Percentiles rank a stretch among this genome's conserved stretches.
Evolutionary conservation across 345 rosid species (phyloP).

Genomic region (Stellera chamaejasme): DNA sequence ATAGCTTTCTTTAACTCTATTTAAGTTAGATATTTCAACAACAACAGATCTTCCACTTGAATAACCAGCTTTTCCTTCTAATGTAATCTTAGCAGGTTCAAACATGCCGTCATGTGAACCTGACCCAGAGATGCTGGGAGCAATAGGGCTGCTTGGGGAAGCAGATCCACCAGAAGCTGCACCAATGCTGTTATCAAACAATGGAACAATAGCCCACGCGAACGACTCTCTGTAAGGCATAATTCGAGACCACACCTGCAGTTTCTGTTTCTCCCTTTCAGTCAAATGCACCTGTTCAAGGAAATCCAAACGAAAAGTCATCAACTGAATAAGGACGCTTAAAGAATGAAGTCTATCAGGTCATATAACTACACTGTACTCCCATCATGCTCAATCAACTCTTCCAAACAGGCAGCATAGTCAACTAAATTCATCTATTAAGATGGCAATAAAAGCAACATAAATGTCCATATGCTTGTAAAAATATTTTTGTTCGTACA

Average conservation of each 20-base stretch:
- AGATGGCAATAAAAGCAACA: too few relatives aligned
- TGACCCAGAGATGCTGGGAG: constrained; percentile 80
- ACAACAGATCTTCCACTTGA: constrained; percentile 77
- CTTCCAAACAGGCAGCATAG: too few relatives aligned
- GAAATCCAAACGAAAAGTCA: constrained; percentile 13
- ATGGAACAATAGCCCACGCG: constrained; percentile 97
- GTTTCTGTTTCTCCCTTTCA: constrained; percentile 95
- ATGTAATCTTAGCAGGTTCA: constrained; percentile 86
- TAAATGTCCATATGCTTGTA: background rate
- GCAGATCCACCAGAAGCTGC: constrained; percentile 75
- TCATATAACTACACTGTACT: constrained; percentile 2
- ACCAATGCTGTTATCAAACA: constrained; percentile 79
- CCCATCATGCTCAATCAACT: too few relatives aligned
- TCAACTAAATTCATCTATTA: too few relatives aligned
- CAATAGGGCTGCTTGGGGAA: constrained; percentile 98
- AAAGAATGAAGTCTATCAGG: background rate
- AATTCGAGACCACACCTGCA: constrained; percentile 97
- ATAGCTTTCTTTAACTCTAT: constrained; percentile 95
- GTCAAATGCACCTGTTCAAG: constrained; percentile 65
- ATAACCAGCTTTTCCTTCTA: constrained; percentile 78
- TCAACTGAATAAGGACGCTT: constrained; percentile 3
- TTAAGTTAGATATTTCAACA: constrained; percentile 91
- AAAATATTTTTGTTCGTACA: background rate
- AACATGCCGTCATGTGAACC: constrained; percentile 71
- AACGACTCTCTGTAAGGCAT: constrained; percentile 98